phyloP scores from a whole-genome alignment of 2,329 filamentous ascomycete species.

The Ploettnerulaceae sp. region DNA sequence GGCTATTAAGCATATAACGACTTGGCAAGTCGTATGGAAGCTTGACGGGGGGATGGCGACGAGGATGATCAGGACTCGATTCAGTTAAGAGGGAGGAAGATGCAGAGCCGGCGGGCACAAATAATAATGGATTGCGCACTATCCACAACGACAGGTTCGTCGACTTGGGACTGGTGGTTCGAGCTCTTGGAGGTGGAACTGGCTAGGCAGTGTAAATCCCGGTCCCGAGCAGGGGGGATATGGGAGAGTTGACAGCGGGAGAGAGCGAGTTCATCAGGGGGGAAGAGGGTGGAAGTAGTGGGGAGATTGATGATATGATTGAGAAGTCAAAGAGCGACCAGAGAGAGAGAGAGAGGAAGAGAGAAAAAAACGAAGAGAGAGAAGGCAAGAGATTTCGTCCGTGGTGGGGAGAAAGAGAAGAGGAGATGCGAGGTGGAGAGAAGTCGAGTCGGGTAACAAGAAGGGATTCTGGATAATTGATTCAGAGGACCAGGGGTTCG shows the following conservation, averaged over 20 bases:
- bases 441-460: not conserved
- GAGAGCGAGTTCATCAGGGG: conserved; percentile 1
- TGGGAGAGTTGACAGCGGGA: not conserved
- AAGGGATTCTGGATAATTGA: conserved; percentile 2
- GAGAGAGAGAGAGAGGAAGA: not conserved
- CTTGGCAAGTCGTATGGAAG: not conserved
- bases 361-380: no score
- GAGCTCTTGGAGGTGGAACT: conserved; percentile 3
- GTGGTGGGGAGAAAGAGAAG: no score
- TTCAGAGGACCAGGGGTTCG: no score
- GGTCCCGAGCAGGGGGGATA: not conserved
- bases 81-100: not conserved
- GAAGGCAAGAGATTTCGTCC: no score
- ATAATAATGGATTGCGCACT: not conserved
- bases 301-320: not conserved
- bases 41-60: not conserved
- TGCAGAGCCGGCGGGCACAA: not conserved
- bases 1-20: conserved; percentile 1
- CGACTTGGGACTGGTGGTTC: conserved; percentile 3
- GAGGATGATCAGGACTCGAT: conserved; percentile 3
- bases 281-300: not conserved
- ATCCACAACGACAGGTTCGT: conserved; percentile 3
- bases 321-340: conserved; percentile 3
- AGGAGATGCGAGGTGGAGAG: not conserved
- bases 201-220: not conserved